Percentiles rank a stretch among this genome's conserved stretches.
phyloP scores from a whole-genome alignment of 2,329 filamentous ascomycete species.

The Xylariaceae sp. region DNA sequence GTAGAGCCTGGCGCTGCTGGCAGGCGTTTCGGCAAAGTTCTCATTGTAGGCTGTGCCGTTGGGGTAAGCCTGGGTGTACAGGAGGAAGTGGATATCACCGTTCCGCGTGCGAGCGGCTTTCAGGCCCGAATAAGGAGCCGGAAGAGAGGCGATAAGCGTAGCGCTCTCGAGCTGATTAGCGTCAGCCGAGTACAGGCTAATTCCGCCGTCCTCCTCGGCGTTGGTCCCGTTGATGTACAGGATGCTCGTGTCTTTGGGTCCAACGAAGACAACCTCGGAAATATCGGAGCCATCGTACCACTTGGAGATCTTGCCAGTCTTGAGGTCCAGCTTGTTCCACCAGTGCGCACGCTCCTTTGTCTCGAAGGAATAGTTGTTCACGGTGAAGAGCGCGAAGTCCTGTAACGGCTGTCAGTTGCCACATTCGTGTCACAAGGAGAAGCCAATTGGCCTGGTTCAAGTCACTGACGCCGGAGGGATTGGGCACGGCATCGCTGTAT shows the following conservation, averaged over 20 bases:
- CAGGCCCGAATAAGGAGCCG: slow-evolving; percentile 35
- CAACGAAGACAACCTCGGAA: slow-evolving; percentile 52
- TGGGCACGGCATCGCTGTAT: slow-evolving; percentile 28
- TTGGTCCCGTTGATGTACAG: slow-evolving; percentile 46
- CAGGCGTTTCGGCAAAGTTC: slow-evolving; percentile 39
- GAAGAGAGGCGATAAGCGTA: slow-evolving; percentile 32
- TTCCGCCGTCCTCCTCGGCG: slow-evolving; percentile 37
- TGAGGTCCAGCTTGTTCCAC: slow-evolving; percentile 52
- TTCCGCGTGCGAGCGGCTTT: slow-evolving; percentile 30
- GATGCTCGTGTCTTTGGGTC: slow-evolving; percentile 43
- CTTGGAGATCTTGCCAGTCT: slow-evolving; percentile 45
- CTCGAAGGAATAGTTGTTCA: slow-evolving; percentile 56
- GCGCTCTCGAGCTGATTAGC: slow-evolving; percentile 24
- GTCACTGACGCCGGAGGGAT: slow-evolving; percentile 30
- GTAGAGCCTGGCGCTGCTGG: slow-evolving; percentile 50
- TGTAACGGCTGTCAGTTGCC: slow-evolving; percentile 18
- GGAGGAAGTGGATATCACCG: slow-evolving; percentile 34
- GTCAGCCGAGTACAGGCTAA: slow-evolving; percentile 36
- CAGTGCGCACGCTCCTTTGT: slow-evolving; percentile 40
- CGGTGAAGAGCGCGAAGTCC: slow-evolving; percentile 42
- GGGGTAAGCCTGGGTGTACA: slow-evolving; percentile 47
- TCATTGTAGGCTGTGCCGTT: slow-evolving; percentile 55
- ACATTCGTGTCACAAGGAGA: too few relatives aligned
- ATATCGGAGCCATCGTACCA: slow-evolving; percentile 49
- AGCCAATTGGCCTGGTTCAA: too few relatives aligned